phyloP scores from a whole-genome alignment of 208 protist genomes.

The Hexamita inflata region DNA sequence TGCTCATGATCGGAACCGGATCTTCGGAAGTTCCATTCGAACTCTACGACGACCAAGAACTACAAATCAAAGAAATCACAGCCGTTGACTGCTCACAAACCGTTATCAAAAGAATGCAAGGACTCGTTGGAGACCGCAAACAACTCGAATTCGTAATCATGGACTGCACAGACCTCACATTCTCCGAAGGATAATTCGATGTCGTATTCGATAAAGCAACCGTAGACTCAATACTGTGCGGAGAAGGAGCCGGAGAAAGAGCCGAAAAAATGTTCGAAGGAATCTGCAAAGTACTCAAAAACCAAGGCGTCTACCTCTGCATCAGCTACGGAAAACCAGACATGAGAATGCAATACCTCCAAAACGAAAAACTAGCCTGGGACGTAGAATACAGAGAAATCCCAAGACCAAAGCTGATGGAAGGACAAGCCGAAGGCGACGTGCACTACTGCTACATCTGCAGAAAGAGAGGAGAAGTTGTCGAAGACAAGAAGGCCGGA shows the following conservation, averaged over 20 bases:
- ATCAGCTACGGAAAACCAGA: slow-evolving; percentile 16
- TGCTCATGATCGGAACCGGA: background rate
- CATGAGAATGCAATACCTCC: slow-evolving; percentile 18
- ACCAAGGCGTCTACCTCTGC: slow-evolving; percentile 14
- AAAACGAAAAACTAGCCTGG: slow-evolving; percentile 9
- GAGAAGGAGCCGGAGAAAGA: background rate
- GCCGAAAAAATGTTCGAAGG: background rate
- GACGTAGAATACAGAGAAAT: slow-evolving; percentile 11
- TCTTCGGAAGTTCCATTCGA: slow-evolving; percentile 15
- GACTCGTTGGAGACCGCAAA: slow-evolving; percentile 5
- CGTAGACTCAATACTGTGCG: slow-evolving; percentile 12
- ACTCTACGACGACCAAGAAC: slow-evolving; percentile 14
- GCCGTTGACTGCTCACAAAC: background rate
- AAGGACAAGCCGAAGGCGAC: background rate
- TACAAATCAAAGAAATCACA: slow-evolving; percentile 7
- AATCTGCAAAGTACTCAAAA: background rate
- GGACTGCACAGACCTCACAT: background rate
- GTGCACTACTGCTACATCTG: background rate
- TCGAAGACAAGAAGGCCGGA: background rate
- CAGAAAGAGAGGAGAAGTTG: slow-evolving; percentile 15
- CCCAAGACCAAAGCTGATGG: slow-evolving; percentile 6
- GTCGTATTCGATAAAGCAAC: slow-evolving; percentile 20
- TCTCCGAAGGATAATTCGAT: background rate
- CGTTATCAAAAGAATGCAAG: slow-evolving; percentile 1
- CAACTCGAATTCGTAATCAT: background rate